These are phyloP conservation scores for Xylaria sp. DNA, from an alignment of 2,329 filamentous ascomycete genomes.

Conservation along the genomic window DNA sequence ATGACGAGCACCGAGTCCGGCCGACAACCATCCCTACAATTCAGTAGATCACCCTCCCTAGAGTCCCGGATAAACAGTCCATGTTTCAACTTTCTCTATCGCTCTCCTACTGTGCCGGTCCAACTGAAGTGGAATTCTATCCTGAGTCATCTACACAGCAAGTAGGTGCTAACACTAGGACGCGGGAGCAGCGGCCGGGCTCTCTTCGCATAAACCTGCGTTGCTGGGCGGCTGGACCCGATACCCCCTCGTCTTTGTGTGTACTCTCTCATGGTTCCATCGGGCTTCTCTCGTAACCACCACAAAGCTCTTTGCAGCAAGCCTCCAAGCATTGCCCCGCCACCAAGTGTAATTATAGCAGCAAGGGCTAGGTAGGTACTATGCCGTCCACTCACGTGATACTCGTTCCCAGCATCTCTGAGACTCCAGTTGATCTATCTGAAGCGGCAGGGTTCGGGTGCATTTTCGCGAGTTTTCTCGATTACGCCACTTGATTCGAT, in stretches of 20 bases:
- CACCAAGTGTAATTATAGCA: background rate
- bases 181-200: background rate
- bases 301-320: background rate
- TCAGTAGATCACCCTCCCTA: slow-evolving; percentile 3
- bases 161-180: background rate
- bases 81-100: slow-evolving; percentile 13
- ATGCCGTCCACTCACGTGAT: background rate
- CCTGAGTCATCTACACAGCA: background rate
- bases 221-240: background rate
- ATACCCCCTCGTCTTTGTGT: background rate
- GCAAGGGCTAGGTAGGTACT: background rate
- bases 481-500: background rate
- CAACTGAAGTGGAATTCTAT: slow-evolving; percentile 8
- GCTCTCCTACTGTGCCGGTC: background rate
- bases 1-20: background rate
- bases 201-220: background rate
- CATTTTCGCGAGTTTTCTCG: background rate
- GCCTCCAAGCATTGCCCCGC: background rate
- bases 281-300: background rate
- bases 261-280: background rate
- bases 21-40: background rate
- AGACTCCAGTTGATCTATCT: slow-evolving; percentile 4
- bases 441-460: slow-evolving; percentile 3
- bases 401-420: background rate
- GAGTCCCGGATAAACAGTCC: slow-evolving; percentile 1